Conservation (phyloP, 129 eudicot species). For the Pulicaria dysenterica region DNA sequence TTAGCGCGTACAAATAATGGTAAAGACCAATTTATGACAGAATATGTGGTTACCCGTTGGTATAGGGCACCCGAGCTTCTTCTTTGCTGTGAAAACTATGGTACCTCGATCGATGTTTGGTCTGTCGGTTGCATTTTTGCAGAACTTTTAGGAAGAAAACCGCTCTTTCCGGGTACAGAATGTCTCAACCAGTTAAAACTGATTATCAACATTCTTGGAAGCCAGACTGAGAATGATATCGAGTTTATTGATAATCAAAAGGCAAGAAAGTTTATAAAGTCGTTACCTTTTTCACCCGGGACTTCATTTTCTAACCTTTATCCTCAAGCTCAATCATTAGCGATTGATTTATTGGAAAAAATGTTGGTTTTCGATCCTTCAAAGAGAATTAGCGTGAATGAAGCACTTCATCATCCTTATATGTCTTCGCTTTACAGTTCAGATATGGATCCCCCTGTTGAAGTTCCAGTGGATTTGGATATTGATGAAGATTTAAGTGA, state of each 20-base stretch:
- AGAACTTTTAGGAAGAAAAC: slow-evolving; percentile 72
- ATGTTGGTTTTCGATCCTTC: slow-evolving; percentile 77
- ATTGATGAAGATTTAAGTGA: slow-evolving; percentile 67
- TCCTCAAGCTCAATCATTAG: slow-evolving; percentile 64
- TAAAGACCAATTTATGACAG: slow-evolving; percentile 63
- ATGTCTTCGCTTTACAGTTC: slow-evolving; percentile 67
- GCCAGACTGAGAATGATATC: slow-evolving; percentile 59
- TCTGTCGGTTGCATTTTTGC: slow-evolving; percentile 80
- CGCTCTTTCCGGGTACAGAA: slow-evolving; percentile 68
- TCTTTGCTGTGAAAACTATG: slow-evolving; percentile 72
- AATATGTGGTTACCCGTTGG: slow-evolving; percentile 68
- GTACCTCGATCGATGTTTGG: slow-evolving; percentile 74
- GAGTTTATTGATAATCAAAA: slow-evolving; percentile 65
- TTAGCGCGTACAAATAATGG: slow-evolving; percentile 55
- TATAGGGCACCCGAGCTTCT: slow-evolving; percentile 75
- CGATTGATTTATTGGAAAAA: slow-evolving; percentile 60
- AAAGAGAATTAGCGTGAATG: slow-evolving; percentile 68
- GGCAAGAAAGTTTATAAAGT: slow-evolving; percentile 52
- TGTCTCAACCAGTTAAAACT: slow-evolving; percentile 72
- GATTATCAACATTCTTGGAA: slow-evolving; percentile 60
- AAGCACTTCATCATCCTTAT: slow-evolving; percentile 77
- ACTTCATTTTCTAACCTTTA: slow-evolving; percentile 54
- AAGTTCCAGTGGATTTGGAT: slow-evolving; percentile 56
- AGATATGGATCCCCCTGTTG: slow-evolving; percentile 57
- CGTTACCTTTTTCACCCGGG: slow-evolving; percentile 57